Conservation (phyloP, 805 yeast species). For the Blastobotrys americana region DNA sequence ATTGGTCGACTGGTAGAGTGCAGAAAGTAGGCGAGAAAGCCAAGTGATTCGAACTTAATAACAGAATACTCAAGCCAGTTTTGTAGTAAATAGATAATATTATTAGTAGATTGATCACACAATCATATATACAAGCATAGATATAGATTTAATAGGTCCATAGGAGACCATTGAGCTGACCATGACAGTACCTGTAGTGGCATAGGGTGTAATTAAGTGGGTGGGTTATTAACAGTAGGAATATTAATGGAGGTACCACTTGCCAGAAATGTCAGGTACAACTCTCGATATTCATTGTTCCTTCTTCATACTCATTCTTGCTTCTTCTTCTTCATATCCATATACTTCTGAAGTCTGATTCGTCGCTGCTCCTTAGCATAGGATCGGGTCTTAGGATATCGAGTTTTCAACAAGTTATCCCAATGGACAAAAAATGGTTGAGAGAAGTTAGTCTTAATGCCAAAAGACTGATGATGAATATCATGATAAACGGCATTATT, state of each 20-base stretch:
- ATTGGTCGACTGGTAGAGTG: no score
- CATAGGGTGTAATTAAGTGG: no score
- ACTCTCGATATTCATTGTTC: constrained; percentile 1
- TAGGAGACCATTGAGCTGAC: no score
- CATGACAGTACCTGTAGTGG: no score
- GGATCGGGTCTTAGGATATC: constrained; percentile 57
- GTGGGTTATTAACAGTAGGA: no score
- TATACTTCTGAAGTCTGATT: constrained; percentile 30
- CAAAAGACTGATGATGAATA: constrained; percentile 95
- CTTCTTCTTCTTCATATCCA: not conserved
- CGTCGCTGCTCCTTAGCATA: constrained; percentile 60
- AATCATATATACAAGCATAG: no score
- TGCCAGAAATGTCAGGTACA: not conserved
- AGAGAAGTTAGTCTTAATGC: constrained; percentile 84
- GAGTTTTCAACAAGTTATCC: constrained; percentile 71
- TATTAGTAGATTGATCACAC: no score
- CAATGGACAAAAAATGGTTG: constrained; percentile 96
- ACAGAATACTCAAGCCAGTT: no score
- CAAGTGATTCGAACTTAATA: no score
- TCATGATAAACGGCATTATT: constrained; percentile 95
- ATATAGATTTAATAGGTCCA: no score
- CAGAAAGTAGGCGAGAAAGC: no score
- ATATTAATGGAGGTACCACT: not conserved
- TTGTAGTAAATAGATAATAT: no score
- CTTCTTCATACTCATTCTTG: not conserved